phyloP scores from a whole-genome alignment of 768 basidiomycete genomes.

The Agrocybe chaxingu region DNA sequence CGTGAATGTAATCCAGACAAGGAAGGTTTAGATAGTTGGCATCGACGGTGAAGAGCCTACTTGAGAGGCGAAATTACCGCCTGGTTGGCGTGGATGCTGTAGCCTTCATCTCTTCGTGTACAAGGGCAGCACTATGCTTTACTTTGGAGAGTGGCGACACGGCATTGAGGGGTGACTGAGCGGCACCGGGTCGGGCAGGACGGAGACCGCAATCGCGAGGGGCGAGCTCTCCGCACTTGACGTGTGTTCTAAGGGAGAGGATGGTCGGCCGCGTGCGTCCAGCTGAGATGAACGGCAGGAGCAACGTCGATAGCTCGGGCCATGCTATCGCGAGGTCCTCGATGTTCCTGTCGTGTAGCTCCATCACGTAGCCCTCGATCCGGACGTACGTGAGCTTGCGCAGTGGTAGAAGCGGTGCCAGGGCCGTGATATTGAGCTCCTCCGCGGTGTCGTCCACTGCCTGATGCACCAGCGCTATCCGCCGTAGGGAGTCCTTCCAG shows the following conservation, averaged over 20 bases:
- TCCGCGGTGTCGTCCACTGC: slow-evolving; percentile 12
- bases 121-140: slow-evolving; percentile 32
- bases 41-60: neutral
- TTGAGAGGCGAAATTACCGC: slow-evolving; percentile 1
- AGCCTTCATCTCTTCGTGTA: slow-evolving; percentile 24
- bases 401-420: slow-evolving; percentile 21
- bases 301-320: slow-evolving; percentile 21
- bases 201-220: slow-evolving; percentile 77
- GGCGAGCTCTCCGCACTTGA: slow-evolving; percentile 83
- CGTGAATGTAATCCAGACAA: too few relatives aligned
- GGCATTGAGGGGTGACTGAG: slow-evolving; percentile 22
- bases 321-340: slow-evolving; percentile 22
- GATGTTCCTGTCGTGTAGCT: slow-evolving; percentile 22
- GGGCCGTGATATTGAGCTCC: slow-evolving; percentile 11
- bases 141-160: slow-evolving; percentile 38
- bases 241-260: slow-evolving; percentile 58
- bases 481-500: slow-evolving; percentile 21
- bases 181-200: slow-evolving; percentile 23
- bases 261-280: slow-evolving; percentile 17
- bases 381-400: slow-evolving; percentile 19
- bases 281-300: slow-evolving; percentile 21
- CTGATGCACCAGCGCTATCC: slow-evolving; percentile 22
- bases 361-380: slow-evolving; percentile 24
- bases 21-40: neutral
- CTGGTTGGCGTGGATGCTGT: slow-evolving; percentile 22